Base-by-base conservation (phyloP, 1,284 basidiomycete species). In the Inonotus hispidus region DNA sequence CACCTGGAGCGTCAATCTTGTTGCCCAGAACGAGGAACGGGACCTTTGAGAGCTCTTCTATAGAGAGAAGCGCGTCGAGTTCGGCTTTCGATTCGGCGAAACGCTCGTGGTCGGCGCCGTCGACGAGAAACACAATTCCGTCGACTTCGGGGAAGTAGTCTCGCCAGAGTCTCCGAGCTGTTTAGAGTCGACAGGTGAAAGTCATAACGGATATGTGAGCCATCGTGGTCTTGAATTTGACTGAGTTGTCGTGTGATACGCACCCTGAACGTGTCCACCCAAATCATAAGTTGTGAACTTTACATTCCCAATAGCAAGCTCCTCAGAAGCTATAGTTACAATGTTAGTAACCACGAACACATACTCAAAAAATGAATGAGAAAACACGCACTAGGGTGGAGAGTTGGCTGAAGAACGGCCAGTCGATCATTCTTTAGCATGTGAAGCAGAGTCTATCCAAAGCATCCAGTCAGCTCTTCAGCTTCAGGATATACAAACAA, bases 101-200 rank as follows among this genome's bases (percentile, higher is more conserved):
- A 54, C 97, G 92, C 77, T 98, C 96, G 70, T 89, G 88, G 79
- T 99, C 97, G 67, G 95, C 93, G 65, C 88, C 90, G 79, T 99
- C 97, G 65, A 99, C 96, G 62, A 99, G 82, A 85, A 99, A 99
- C 72, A 99, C 88, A 69, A 99, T 98, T 37, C 94, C 97, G 72
- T 99, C 95, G 49, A 99, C 97, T 77, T 99, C 97, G 60, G 97
- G 96, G 88, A 99, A 99, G 81, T 99, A 99, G 76, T 99, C 96
- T 66, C 94, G 89, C 97, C 97, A 99, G 72, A 99, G 88, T 69
- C 97, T 92, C 69, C 97, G 95, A 59, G 97, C 95, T 94, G 66
- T 35, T 60, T 25, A 16, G 27, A 45, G 38, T 53, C 14, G 32
- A n/a, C 32, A 32, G 8, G 32, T 8, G 32, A 32, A 32, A 49